Conservation (phyloP, 805 yeast genomes). For the Lipomyces chichibuensis region DNA sequence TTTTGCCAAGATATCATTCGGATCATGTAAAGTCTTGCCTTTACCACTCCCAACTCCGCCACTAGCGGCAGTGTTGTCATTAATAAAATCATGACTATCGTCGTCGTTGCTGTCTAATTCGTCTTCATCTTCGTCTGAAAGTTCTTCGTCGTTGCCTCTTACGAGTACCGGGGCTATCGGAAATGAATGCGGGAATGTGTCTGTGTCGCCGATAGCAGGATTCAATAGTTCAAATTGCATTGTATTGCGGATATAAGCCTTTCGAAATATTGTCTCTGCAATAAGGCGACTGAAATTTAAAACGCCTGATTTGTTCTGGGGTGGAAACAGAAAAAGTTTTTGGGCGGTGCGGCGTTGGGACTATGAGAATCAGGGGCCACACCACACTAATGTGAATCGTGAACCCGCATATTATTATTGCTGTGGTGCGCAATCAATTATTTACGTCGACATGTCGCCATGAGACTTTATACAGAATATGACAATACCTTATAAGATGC, state of each 20-base stretch:
- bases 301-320: background rate
- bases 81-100: background rate
- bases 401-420: too few relatives aligned
- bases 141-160: background rate
- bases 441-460: too few relatives aligned
- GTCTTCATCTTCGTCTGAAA: constrained; percentile 8
- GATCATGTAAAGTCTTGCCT: constrained; percentile 18
- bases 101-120: constrained; percentile 6
- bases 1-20: constrained; percentile 33
- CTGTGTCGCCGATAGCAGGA: background rate
- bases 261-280: background rate
- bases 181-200: background rate
- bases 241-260: background rate
- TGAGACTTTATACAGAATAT: too few relatives aligned
- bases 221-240: background rate
- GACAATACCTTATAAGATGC: too few relatives aligned
- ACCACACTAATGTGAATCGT: too few relatives aligned
- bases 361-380: too few relatives aligned
- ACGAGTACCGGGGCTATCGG: background rate
- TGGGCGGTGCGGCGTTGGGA: too few relatives aligned
- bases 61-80: background rate
- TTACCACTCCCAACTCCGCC: background rate
- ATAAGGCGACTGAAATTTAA: background rate
- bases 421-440: too few relatives aligned
- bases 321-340: too few relatives aligned